Conservation (phyloP, 2,329 filamentous ascomycete genomes). For the Aspergillus floridensis region DNA sequence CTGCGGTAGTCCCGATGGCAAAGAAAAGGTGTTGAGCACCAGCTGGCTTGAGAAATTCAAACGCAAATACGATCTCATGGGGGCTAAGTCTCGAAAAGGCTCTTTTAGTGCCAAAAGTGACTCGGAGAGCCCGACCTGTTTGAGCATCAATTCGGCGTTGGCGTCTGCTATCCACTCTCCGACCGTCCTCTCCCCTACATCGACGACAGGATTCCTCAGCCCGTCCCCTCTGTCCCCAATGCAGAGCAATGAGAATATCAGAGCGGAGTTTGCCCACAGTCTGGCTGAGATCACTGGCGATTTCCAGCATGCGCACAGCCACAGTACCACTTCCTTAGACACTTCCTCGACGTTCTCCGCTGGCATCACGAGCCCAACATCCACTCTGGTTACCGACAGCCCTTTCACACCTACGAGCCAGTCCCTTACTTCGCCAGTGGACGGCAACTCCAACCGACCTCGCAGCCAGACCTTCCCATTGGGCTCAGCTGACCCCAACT, state of each 20-base stretch:
- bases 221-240: slow-evolving; percentile 69
- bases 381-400: slow-evolving; percentile 75
- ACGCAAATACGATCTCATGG: slow-evolving; percentile 70
- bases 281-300: slow-evolving; percentile 61
- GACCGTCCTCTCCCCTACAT: slow-evolving; percentile 68
- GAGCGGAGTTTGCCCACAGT: slow-evolving; percentile 56
- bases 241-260: slow-evolving; percentile 67
- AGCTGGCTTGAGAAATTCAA: slow-evolving; percentile 96
- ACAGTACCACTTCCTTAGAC: slow-evolving; percentile 64
- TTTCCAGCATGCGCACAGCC: slow-evolving; percentile 65
- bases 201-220: slow-evolving; percentile 64
- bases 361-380: slow-evolving; percentile 69
- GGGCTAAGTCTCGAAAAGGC: slow-evolving; percentile 54
- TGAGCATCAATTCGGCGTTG: slow-evolving; percentile 54
- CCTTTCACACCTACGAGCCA: slow-evolving; percentile 61
- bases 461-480: slow-evolving; percentile 84
- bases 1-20: slow-evolving; percentile 68
- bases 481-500: slow-evolving; percentile 51
- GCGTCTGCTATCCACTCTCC: slow-evolving; percentile 62
- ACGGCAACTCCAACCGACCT: slow-evolving; percentile 66
- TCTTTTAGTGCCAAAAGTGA: slow-evolving; percentile 60
- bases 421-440: slow-evolving; percentile 46
- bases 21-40: slow-evolving; percentile 67
- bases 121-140: slow-evolving; percentile 60
- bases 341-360: slow-evolving; percentile 68